Evolutionary conservation across 225 moss, liverwort and hornwort genomes (phyloP), one percentile per base, ranked within the genome.

Genomic region (Takakia lepidozioides): DNA sequence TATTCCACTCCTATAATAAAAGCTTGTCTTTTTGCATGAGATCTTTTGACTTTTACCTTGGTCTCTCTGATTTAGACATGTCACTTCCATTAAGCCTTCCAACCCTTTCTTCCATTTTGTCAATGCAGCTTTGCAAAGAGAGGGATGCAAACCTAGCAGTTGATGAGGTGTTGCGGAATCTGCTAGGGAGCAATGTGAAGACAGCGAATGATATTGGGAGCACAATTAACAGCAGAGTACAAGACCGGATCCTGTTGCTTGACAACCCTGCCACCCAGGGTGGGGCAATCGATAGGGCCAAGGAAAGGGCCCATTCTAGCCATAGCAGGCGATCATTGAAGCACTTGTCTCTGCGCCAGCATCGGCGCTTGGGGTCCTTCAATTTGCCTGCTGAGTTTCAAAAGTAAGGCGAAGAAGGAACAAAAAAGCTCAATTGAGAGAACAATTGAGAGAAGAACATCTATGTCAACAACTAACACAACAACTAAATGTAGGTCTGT

Each of bases 201-300:
- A 69, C 76, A 26, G 58, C 67, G 14, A 74, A 72, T 7, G 70
- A 75, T 32, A 75, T 86, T 29, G 69, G 67, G 16, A 36, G 43
- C 38, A 81, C 78, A 3, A 83, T 88, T 39, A 86, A 82, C 42
- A 76, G 25, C 44, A 61, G 88, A 23, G 48, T 80, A 46, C 70
- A 84, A 20, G 88, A 89, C 32, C 52, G 72, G 30, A 46, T 72
- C 19, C 57, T 81, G 49, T 32, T 86, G 60, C 62, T 93, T 19
- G 93, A 93, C 62, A 88, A 76, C 44, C 88, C 83, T 23, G 65
- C 64, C 1, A 84, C 66, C 10, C 85, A 86, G 26, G 70, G 71
- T 11, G 65, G 73, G 26, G 78, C 76, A 34, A 30, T 54, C 27
- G 84, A 84, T 11, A 66, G 75, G 55, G 81, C 86, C 29, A 75